Conservation (phyloP, 305 asterid genomes). For the Fraxinus albicans region DNA sequence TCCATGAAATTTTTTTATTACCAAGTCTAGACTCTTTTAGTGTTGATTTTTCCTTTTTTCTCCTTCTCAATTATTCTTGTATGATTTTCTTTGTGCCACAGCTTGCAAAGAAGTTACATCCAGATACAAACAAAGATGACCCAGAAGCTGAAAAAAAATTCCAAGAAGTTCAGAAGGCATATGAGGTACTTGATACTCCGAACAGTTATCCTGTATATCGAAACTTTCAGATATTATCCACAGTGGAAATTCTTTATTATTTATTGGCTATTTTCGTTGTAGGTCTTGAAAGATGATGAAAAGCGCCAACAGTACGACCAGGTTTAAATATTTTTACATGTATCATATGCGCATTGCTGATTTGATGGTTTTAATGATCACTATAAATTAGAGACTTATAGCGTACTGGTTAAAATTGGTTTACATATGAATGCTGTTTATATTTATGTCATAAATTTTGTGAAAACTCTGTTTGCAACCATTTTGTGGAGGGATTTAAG, state of each 20-base stretch:
- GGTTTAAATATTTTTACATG: slow-evolving; percentile 38
- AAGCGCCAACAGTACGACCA: slow-evolving; percentile 84
- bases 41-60: slow-evolving; percentile 5
- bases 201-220: slow-evolving; percentile 12
- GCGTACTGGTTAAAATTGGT: background rate
- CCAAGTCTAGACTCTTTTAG: background rate
- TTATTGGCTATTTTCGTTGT: slow-evolving; percentile 23
- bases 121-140: slow-evolving; percentile 91
- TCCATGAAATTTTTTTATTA: background rate
- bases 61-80: background rate
- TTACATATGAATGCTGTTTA: background rate
- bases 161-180: slow-evolving; percentile 91
- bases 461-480: background rate
- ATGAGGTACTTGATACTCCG: slow-evolving; percentile 59
- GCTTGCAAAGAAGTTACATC: slow-evolving; percentile 94
- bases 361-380: background rate
- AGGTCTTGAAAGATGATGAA: slow-evolving; percentile 88
- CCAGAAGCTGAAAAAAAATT: slow-evolving; percentile 88
- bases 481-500: background rate
- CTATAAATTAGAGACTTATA: background rate
- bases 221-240: background rate
- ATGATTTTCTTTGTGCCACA: slow-evolving; percentile 37
- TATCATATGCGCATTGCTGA: background rate
- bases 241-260: slow-evolving; percentile 1
- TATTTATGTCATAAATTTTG: background rate